These are phyloP conservation scores for Grosmannia huntii DNA, from an alignment of 2,329 filamentous ascomycete genomes.

Conservation along the genomic window DNA sequence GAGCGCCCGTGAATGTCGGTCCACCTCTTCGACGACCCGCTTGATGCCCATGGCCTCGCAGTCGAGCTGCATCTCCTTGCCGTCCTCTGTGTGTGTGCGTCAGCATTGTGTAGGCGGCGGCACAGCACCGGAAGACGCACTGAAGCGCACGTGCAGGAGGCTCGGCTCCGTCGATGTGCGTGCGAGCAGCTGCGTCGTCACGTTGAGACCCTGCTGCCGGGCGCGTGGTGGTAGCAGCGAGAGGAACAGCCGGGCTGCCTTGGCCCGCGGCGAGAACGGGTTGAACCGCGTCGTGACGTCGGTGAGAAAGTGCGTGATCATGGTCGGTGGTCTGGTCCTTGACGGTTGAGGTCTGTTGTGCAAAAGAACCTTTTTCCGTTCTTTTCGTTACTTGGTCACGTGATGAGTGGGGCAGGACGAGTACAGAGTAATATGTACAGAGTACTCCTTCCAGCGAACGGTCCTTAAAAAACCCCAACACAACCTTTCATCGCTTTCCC, in stretches of 20 bases:
- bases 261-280: slow-evolving; percentile 69
- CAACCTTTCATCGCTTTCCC: no score
- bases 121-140: no score
- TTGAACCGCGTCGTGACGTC: slow-evolving; percentile 81
- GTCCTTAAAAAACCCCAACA: no score
- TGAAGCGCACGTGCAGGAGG: slow-evolving; percentile 70
- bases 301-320: slow-evolving; percentile 82
- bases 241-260: slow-evolving; percentile 79
- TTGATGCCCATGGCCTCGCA: slow-evolving; percentile 72
- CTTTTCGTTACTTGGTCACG: no score
- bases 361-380: no score
- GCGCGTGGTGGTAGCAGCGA: slow-evolving; percentile 71
- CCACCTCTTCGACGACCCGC: slow-evolving; percentile 76
- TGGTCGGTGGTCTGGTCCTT: no score
- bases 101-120: no score
- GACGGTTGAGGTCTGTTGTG: no score
- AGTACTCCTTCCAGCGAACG: no score
- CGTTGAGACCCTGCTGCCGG: slow-evolving; percentile 57
- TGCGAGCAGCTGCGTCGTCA: slow-evolving; percentile 65
- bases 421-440: no score
- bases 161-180: slow-evolving; percentile 55
- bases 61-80: slow-evolving; percentile 77
- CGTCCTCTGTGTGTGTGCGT: slow-evolving; percentile 59
- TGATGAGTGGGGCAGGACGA: no score
- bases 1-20: slow-evolving; percentile 73